phyloP scores from a whole-genome alignment of 768 basidiomycete species.

The Dentipellis fragilis region DNA sequence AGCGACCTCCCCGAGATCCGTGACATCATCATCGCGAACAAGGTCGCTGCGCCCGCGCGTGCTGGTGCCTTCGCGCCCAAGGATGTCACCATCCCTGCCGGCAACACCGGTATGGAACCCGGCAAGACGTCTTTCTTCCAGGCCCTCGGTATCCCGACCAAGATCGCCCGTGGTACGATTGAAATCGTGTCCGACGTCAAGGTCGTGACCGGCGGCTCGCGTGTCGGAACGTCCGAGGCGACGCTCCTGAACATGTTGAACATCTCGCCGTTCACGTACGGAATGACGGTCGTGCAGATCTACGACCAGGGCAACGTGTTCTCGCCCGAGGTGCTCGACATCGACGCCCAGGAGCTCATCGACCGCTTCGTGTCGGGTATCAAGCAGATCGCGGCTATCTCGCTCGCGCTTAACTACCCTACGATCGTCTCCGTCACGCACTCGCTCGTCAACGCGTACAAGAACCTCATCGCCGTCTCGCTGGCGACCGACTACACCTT shows the following conservation, averaged over 20 bases:
- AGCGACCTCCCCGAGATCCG: slow-evolving; percentile 91
- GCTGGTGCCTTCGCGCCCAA: slow-evolving; percentile 92
- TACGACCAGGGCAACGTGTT: slow-evolving; percentile 92
- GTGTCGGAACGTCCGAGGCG: slow-evolving; percentile 96
- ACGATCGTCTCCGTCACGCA: slow-evolving; percentile 90
- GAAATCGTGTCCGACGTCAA: slow-evolving; percentile 98
- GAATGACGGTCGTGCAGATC: slow-evolving; percentile 97
- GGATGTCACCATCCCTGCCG: slow-evolving; percentile 86
- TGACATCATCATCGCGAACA: slow-evolving; percentile 89
- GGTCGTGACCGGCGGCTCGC: slow-evolving; percentile 85
- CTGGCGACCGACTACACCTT: slow-evolving; percentile 91
- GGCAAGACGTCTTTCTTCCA: slow-evolving; percentile 99
- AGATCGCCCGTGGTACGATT: slow-evolving; percentile 99
- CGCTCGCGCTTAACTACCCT: slow-evolving; percentile 92
- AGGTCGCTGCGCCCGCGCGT: slow-evolving; percentile 97
- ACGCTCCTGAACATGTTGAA: slow-evolving; percentile 99
- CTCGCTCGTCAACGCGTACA: slow-evolving; percentile 97
- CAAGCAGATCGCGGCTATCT: slow-evolving; percentile 93
- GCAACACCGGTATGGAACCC: slow-evolving; percentile 99
- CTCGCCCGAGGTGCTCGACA: slow-evolving; percentile 82
- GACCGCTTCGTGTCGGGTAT: slow-evolving; percentile 88
- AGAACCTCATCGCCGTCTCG: slow-evolving; percentile 89
- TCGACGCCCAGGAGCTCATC: slow-evolving; percentile 85
- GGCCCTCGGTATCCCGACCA: slow-evolving; percentile 98
- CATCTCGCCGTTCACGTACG: slow-evolving; percentile 99